phyloP scores from a whole-genome alignment of 352 stramenopile species.

The Pythium monospermum region DNA sequence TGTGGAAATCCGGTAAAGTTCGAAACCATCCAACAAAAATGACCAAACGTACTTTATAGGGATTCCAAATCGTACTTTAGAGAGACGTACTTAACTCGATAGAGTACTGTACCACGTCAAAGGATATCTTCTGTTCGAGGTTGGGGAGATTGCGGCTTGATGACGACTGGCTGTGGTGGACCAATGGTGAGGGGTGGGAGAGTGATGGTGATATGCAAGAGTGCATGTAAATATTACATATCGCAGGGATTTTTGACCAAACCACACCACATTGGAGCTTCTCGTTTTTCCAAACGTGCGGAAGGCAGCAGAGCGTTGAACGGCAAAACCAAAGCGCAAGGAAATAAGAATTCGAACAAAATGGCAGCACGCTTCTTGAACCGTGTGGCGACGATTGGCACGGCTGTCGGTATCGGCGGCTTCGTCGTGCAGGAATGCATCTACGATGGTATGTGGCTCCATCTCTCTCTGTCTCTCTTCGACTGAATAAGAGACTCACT shows the following conservation, averaged over 20 bases:
- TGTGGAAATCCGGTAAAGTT: background rate
- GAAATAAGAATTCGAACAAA: conserved; percentile 13
- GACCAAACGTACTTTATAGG: background rate
- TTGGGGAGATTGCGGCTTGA: background rate
- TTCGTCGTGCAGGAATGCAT: conserved; percentile 76
- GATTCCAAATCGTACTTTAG: background rate
- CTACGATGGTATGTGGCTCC: conserved; percentile 63
- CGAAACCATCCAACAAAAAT: background rate
- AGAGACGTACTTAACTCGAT: conserved; percentile 2
- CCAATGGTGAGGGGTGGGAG: too few species aligned
- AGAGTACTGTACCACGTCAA: background rate
- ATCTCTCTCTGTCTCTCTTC: background rate
- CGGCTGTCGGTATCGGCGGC: conserved; percentile 56
- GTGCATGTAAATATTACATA: conserved; percentile 15
- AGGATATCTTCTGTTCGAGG: conserved; percentile 6
- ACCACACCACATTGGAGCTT: background rate
- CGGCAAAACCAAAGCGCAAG: too few species aligned
- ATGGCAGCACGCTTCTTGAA: conserved; percentile 79
- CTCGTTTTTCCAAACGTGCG: conserved; percentile 17
- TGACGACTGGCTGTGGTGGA: conserved; percentile 21
- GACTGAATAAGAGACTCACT: background rate
- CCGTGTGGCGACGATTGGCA: conserved; percentile 50
- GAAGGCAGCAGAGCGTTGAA: conserved; percentile 8
- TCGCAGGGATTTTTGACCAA: conserved; percentile 4
- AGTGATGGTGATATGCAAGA: conserved; percentile 11